phyloP scores from a whole-genome alignment of 2,329 filamentous ascomycete species.

The Talaromyces islandicus region DNA sequence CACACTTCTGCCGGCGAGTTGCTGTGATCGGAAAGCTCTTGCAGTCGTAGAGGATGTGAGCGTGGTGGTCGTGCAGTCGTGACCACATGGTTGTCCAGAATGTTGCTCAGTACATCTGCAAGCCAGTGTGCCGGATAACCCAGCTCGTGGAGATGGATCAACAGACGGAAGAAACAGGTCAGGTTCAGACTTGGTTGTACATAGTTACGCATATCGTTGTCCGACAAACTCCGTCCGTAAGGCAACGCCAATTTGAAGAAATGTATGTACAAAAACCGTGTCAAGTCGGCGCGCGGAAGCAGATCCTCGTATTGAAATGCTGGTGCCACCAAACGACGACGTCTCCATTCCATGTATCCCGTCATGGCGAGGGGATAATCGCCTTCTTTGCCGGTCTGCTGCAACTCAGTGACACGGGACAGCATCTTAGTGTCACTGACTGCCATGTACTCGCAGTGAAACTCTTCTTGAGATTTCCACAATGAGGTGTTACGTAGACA shows the following conservation, averaged over 20 bases:
- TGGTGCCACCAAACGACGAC: not conserved
- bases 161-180: constrained; percentile 9
- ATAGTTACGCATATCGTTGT: not conserved
- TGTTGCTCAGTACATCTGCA: constrained; percentile 9
- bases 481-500: not conserved
- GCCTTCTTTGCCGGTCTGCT: not conserved
- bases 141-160: constrained; percentile 10
- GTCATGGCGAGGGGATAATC: not conserved
- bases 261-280: constrained; percentile 4
- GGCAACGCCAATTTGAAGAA: constrained; percentile 6
- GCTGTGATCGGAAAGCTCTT: not conserved
- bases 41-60: constrained; percentile 4
- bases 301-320: constrained; percentile 6
- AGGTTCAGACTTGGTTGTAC: not conserved
- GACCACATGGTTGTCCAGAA: constrained; percentile 4
- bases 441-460: not conserved
- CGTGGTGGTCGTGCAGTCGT: constrained; percentile 5
- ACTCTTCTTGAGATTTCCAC: not conserved
- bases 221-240: not conserved
- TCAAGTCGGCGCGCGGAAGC: constrained; percentile 7
- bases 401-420: constrained; percentile 5
- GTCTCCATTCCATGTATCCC: constrained; percentile 5
- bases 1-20: not conserved
- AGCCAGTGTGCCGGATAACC: constrained; percentile 12
- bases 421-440: constrained; percentile 1